Conservation (phyloP, 345 rosid species). For the Noccaea caerulescens region DNA sequence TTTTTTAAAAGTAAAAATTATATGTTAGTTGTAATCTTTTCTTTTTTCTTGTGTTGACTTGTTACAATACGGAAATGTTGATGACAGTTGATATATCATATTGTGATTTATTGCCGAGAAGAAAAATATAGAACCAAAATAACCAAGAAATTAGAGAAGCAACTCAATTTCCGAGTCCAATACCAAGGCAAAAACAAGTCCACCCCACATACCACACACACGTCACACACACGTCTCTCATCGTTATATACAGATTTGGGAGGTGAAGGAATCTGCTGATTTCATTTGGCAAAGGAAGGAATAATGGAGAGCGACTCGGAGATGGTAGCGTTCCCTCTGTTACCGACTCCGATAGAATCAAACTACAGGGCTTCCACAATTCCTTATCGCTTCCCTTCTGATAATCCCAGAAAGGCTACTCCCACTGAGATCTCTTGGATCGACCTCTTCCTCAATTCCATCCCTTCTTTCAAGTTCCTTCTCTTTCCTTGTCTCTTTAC, state of each 20-base stretch:
- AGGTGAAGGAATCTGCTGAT: conserved; percentile 16
- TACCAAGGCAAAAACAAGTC: not conserved
- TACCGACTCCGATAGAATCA: conserved; percentile 71
- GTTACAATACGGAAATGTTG: too few relatives aligned
- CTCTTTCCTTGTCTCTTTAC: not conserved
- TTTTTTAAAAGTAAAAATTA: too few relatives aligned
- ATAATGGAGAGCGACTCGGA: conserved; percentile 87
- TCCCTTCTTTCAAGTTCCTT: conserved; percentile 83
- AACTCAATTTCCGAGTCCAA: too few relatives aligned
- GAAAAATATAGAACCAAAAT: too few relatives aligned
- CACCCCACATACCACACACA: not conserved
- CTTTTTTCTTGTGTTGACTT: too few relatives aligned
- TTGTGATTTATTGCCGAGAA: too few relatives aligned
- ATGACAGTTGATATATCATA: too few relatives aligned
- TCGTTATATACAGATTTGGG: not conserved
- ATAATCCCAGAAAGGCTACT: conserved; percentile 78
- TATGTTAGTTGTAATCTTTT: too few relatives aligned
- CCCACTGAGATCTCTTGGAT: conserved; percentile 93
- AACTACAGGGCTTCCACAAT: conserved; percentile 91
- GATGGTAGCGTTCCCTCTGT: conserved; percentile 84
- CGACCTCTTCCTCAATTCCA: conserved; percentile 81
- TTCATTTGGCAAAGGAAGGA: not conserved
- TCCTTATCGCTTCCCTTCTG: conserved; percentile 92
- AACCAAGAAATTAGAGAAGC: too few relatives aligned
- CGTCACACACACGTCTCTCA: not conserved